Evolutionary conservation across 768 basidiomycete genomes (phyloP), one percentile per base, ranked within the genome.

Genomic region (Boletellus emodensis): DNA sequence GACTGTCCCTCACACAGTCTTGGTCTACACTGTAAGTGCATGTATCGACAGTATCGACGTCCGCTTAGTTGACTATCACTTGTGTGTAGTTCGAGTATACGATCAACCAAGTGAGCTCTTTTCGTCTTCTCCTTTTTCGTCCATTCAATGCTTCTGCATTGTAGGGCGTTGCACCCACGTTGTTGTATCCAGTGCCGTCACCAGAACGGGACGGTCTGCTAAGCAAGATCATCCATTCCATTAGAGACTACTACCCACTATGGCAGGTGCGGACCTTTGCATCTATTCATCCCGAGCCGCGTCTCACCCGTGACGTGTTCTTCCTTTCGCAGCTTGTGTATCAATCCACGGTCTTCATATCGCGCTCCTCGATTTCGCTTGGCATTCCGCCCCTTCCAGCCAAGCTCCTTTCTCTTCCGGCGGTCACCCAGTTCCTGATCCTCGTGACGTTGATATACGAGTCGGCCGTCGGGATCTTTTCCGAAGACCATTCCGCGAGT

Each of bases 171-270:
- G 78, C 91, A 15, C 94, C 95, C 1, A 95, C 93, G 0, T 73
- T 98, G 15, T 66, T 97, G 6, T 98, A 94, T 64, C 85, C 91
- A 6, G 78, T 95, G 11, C 94, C 94, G 0, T 75, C 79, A 0
- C 63, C 74, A 1, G 78, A 81, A 7, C 70, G 72, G 5, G 74
- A 85, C 53, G 77, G 81, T 48, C 44, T 91, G 12, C 74, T 95
- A 44, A 81, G 84, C 62, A 81, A 77, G 62, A 77, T 97, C 52
- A 90, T 98, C 49, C 83, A 89, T 60, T 84, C 82, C 1, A 76
- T 93, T 17, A 78, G 92, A 34, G 95, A 97, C 62, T 98, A 94
- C 65, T 97, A 97, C 69, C 94, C 94, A 2, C 78, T 95, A 36
- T 96, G 93, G 90, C 90, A 92, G 84, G 89, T 86, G 53, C 22